phyloP scores from a whole-genome alignment of 345 rosid genomes.

The Barbarea vulgaris region DNA sequence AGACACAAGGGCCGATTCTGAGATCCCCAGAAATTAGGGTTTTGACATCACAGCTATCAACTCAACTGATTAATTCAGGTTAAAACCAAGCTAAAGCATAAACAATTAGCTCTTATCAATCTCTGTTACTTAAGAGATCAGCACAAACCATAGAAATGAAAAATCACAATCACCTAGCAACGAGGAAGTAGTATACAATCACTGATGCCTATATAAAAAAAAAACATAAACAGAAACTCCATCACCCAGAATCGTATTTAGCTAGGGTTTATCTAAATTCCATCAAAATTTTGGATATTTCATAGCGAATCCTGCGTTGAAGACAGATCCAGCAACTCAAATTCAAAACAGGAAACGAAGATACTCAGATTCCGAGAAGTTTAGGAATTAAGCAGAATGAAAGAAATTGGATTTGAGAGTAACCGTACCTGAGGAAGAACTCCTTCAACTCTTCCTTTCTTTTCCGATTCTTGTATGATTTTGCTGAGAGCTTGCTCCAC shows the following conservation, averaged over 20 bases:
- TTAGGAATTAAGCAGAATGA: not conserved
- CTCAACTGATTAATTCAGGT: not conserved
- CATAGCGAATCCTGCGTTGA: not conserved
- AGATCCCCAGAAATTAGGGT: not conserved
- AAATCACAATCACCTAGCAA: not conserved
- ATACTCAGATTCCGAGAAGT: not conserved
- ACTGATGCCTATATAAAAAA: not conserved
- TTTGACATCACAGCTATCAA: not conserved
- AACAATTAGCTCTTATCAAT: not conserved
- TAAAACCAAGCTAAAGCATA: not conserved
- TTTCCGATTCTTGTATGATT: constrained; percentile 11
- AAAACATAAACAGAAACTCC: not conserved
- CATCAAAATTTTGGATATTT: not conserved
- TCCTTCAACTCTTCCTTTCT: not conserved
- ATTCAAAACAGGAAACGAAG: not conserved
- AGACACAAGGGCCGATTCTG: not conserved
- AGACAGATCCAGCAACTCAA: constrained; percentile 24
- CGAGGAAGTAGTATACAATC: no score
- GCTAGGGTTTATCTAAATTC: constrained; percentile 11
- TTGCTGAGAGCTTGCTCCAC: constrained; percentile 11
- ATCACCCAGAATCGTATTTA: not conserved
- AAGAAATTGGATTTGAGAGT: not conserved
- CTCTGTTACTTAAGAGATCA: not conserved
- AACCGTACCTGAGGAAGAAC: constrained; percentile 21
- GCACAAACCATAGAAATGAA: not conserved